Percentiles rank a stretch among this genome's conserved stretches.
Conservation (phyloP, 352 stramenopile genomes). For the Nothophytophthora sp. region DNA sequence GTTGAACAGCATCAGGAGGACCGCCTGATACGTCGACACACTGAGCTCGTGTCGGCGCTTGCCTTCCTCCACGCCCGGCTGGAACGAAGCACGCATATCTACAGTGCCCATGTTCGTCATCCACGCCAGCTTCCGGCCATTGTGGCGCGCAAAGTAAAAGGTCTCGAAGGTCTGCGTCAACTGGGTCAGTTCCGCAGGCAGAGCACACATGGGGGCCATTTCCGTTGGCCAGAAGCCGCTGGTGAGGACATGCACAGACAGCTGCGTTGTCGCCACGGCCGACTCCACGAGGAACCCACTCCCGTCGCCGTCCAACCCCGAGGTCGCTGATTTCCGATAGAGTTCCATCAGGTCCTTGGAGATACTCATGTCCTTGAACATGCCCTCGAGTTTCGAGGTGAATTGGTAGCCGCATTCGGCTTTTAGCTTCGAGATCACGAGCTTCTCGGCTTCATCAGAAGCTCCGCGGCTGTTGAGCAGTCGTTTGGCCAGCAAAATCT, state of each 20-base stretch:
- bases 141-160: constrained; percentile 96
- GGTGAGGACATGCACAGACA: constrained; percentile 85
- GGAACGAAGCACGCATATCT: constrained; percentile 93
- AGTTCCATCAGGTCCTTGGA: constrained; percentile 97
- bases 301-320: constrained; percentile 19
- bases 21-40: constrained; percentile 98
- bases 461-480: constrained; percentile 84
- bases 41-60: constrained; percentile 93
- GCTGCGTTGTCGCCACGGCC: constrained; percentile 20
- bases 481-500: constrained; percentile 96
- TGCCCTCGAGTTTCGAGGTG: constrained; percentile 98
- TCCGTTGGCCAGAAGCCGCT: constrained; percentile 88
- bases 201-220: constrained; percentile 79
- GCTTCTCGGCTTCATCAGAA: constrained; percentile 89
- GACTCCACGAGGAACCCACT: constrained; percentile 17
- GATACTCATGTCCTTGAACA: constrained; percentile 99
- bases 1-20: constrained; percentile 99
- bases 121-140: constrained; percentile 95
- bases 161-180: constrained; percentile 89
- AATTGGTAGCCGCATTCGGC: constrained; percentile 99
- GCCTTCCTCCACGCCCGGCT: constrained; percentile 45
- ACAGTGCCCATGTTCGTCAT: constrained; percentile 93
- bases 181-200: constrained; percentile 81
- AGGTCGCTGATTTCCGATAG: constrained; percentile 51
- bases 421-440: constrained; percentile 97